Conservation (phyloP, 345 rosid genomes). For the Gossypium turneri region DNA sequence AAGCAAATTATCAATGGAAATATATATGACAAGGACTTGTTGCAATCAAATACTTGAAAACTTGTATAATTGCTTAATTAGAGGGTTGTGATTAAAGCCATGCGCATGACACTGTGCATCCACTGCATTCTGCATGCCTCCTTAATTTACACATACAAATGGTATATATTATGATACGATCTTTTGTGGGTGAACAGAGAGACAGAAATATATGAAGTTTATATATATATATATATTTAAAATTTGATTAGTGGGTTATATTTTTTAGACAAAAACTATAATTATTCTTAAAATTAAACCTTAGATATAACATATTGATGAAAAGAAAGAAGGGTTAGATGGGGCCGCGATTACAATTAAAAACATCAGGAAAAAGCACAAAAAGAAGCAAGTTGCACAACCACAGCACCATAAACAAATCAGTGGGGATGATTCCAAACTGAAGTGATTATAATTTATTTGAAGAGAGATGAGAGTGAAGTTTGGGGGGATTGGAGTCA, state of each 20-base stretch:
- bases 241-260: no score
- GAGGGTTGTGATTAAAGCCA: background rate
- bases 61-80: no score
- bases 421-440: background rate
- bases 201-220: no score
- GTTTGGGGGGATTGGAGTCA: background rate
- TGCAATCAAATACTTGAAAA: no score
- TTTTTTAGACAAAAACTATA: no score
- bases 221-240: no score
- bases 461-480: background rate
- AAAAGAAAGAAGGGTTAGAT: no score
- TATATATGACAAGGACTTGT: no score
- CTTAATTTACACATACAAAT: background rate
- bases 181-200: background rate
- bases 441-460: background rate
- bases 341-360: background rate
- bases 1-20: no score
- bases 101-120: conserved; percentile 3
- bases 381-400: no score
- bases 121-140: background rate
- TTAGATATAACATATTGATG: no score
- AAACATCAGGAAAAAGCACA: background rate
- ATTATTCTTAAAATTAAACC: no score
- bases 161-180: background rate
- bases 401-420: background rate